Conservation (phyloP, 441 rosid genomes). For the Sinapis alba region DNA sequence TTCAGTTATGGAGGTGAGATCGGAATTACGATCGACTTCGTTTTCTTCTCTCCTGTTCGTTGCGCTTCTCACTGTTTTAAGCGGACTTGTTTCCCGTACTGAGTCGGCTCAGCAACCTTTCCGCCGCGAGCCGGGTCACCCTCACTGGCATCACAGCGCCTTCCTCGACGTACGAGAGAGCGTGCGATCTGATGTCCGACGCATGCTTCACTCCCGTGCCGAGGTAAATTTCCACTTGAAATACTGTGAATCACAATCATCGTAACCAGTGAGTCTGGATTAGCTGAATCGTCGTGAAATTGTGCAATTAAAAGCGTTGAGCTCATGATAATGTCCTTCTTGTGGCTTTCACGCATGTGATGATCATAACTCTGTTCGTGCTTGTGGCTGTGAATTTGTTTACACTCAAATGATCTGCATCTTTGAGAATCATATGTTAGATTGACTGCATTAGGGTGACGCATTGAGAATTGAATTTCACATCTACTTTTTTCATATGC, state of each 20-base stretch:
- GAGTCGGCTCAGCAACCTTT: constrained; percentile 74
- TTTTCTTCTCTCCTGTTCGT: constrained; percentile 9
- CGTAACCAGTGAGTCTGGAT: constrained; percentile 11
- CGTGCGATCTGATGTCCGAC: constrained; percentile 89
- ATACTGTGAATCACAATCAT: background rate
- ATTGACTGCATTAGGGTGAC: constrained; percentile 4
- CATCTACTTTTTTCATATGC: constrained; percentile 16
- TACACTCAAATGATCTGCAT: constrained; percentile 5
- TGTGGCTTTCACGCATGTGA: constrained; percentile 11
- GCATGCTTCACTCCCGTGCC: constrained; percentile 96
- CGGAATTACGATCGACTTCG: constrained; percentile 27
- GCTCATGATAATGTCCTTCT: background rate
- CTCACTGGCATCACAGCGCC: constrained; percentile 98
- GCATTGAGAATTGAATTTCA: background rate
- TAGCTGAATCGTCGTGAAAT: constrained; percentile 20
- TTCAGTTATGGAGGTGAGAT: constrained; percentile 42
- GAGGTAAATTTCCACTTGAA: constrained; percentile 52
- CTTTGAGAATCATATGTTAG: background rate
- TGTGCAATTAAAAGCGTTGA: background rate
- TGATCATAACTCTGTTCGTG: constrained; percentile 21
- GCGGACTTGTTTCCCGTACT: constrained; percentile 49
- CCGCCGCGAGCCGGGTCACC: constrained; percentile 88
- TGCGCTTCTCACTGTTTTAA: constrained; percentile 37
- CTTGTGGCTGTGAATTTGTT: background rate
- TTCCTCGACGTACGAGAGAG: constrained; percentile 86